These are phyloP conservation scores for Plasmodium cynomolgi DNA, from an alignment of 169 alveolate genomes.

Conservation along the genomic window DNA sequence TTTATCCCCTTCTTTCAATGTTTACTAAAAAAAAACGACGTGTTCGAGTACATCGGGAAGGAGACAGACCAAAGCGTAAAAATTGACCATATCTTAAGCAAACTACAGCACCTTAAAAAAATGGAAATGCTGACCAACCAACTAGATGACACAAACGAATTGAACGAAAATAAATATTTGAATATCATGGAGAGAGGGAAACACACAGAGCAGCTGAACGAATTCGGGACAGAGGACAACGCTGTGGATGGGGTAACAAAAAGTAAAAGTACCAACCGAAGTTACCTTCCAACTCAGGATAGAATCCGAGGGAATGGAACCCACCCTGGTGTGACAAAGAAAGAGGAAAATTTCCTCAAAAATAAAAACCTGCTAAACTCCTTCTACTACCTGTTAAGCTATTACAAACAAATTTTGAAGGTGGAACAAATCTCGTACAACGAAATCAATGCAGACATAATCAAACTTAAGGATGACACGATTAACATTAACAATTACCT, in stretches of 20 bases:
- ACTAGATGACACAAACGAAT: background rate
- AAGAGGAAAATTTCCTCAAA: constrained; percentile 1
- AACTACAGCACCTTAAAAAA: constrained; percentile 38
- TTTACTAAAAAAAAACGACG: constrained; percentile 54
- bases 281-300: background rate
- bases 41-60: constrained; percentile 23
- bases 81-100: constrained; percentile 34
- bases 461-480: constrained; percentile 53
- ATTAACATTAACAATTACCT: constrained; percentile 45
- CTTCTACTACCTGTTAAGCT: constrained; percentile 36
- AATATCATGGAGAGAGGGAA: constrained; percentile 46
- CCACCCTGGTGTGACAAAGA: background rate
- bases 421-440: constrained; percentile 50
- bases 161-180: constrained; percentile 52
- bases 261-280: background rate
- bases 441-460: constrained; percentile 48
- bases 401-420: constrained; percentile 58
- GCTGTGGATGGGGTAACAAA: background rate
- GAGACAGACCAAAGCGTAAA: constrained; percentile 32
- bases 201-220: background rate
- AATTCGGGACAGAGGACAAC: background rate
- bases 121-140: constrained; percentile 22
- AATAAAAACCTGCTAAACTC: constrained; percentile 29
- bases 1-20: constrained; percentile 66
- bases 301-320: background rate